Evolutionary conservation across 106 monocot genomes (phyloP).

Genomic region (Agapanthus africanus): DNA sequence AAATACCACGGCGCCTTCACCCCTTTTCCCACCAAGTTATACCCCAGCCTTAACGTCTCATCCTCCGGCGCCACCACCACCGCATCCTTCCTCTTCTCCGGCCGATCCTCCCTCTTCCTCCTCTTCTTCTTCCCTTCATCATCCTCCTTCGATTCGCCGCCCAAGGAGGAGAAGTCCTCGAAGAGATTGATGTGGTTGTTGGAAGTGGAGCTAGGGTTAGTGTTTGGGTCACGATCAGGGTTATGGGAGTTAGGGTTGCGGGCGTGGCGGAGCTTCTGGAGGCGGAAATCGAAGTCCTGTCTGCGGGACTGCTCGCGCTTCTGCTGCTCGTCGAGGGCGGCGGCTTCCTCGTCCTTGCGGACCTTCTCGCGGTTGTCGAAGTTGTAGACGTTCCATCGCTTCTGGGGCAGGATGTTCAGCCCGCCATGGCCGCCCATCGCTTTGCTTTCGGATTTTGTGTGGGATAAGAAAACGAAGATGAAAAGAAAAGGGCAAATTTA

Average conservation of each 20-base stretch:
- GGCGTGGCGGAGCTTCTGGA: slow-evolving; percentile 58
- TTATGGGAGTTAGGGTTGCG: too few species aligned
- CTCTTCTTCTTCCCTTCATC: neutral
- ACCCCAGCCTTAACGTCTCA: slow-evolving; percentile 87
- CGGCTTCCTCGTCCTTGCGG: slow-evolving; percentile 79
- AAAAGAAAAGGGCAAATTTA: too few species aligned
- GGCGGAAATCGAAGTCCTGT: slow-evolving; percentile 64
- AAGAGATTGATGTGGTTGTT: slow-evolving; percentile 71
- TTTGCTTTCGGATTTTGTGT: too few species aligned
- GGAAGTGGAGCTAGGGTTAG: slow-evolving; percentile 19
- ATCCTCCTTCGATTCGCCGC: too few species aligned
- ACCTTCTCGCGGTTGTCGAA: slow-evolving; percentile 97
- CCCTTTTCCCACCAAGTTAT: slow-evolving; percentile 79
- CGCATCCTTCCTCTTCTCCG: slow-evolving; percentile 28
- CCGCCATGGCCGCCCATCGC: slow-evolving; percentile 99
- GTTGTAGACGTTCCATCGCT: slow-evolving; percentile 98
- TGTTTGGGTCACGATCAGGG: slow-evolving; percentile 22
- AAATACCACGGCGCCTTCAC: slow-evolving; percentile 91
- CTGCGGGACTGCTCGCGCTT: slow-evolving; percentile 64
- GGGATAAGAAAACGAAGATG: too few species aligned
- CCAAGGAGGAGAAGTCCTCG: too few species aligned
- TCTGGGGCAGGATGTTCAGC: slow-evolving; percentile 91
- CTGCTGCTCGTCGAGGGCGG: slow-evolving; percentile 82
- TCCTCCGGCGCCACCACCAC: slow-evolving; percentile 57
- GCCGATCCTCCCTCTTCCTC: slow-evolving; percentile 15